A percentile compares a stretch with the other conserved stretches of the same genome.
phyloP scores from a whole-genome alignment of 495 filamentous ascomycete genomes.

The Hyaloscypha bicolor region DNA sequence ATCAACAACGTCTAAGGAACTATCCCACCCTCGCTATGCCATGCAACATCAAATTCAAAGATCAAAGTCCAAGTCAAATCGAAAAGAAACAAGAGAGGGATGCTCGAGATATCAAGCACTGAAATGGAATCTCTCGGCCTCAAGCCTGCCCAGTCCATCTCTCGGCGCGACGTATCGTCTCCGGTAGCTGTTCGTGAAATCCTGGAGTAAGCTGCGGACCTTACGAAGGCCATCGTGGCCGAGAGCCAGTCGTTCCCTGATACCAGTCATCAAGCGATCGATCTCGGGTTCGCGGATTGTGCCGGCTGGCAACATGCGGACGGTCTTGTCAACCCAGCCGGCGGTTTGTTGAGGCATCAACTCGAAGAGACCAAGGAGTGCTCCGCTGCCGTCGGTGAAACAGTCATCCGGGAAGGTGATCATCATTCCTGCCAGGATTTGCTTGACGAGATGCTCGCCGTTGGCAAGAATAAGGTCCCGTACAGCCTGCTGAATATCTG shows the following conservation, averaged over 20 bases:
- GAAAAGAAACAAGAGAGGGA: background rate
- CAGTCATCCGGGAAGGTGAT: constrained; percentile 95
- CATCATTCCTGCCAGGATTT: constrained; percentile 96
- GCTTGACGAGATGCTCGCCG: constrained; percentile 80
- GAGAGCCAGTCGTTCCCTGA: constrained; percentile 66
- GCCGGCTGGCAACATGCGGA: constrained; percentile 80
- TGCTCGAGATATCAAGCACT: constrained; percentile 27
- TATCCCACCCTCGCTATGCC: constrained; percentile 27
- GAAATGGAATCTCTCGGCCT: constrained; percentile 86
- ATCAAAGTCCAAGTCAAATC: background rate
- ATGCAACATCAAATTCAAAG: constrained; percentile 18
- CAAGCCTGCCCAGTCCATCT: constrained; percentile 82
- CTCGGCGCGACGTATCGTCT: constrained; percentile 92
- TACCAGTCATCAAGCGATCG: constrained; percentile 64
- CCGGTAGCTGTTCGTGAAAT: constrained; percentile 94
- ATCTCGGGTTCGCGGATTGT: constrained; percentile 66
- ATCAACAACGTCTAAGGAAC: background rate
- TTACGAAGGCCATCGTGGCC: constrained; percentile 69
- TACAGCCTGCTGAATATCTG: constrained; percentile 69
- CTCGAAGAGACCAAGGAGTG: constrained; percentile 88
- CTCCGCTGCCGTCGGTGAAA: constrained; percentile 89
- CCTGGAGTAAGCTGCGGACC: constrained; percentile 84
- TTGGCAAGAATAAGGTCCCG: constrained; percentile 68
- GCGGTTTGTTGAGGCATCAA: constrained; percentile 77
- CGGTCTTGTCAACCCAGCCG: constrained; percentile 77